These are phyloP conservation scores for Ceratorhiza oryzae-sativae DNA, from an alignment of 1,284 basidiomycete species.

Conservation along the genomic window DNA sequence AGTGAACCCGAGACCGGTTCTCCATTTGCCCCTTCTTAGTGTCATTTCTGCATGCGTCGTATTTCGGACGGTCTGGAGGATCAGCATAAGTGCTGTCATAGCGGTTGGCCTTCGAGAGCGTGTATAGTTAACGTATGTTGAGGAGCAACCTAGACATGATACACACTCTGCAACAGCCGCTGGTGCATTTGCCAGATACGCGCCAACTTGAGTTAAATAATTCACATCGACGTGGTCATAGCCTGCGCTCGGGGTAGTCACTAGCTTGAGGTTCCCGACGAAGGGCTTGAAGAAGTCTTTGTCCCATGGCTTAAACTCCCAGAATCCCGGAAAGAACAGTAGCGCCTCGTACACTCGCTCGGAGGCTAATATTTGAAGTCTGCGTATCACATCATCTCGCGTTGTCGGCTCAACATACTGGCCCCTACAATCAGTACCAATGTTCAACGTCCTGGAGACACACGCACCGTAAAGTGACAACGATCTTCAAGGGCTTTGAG, in stretches of 20 bases:
- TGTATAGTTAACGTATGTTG: constrained; percentile 5
- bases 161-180: constrained; percentile 43
- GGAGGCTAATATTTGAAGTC: constrained; percentile 27
- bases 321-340: constrained; percentile 40
- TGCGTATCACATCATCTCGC: constrained; percentile 40
- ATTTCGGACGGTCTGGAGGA: constrained; percentile 44
- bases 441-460: too few relatives aligned
- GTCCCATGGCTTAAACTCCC: constrained; percentile 24
- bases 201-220: constrained; percentile 40
- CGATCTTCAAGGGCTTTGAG: constrained; percentile 36
- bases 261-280: constrained; percentile 39
- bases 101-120: constrained; percentile 38
- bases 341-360: constrained; percentile 37
- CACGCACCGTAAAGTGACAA: constrained; percentile 33
- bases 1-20: constrained; percentile 40
- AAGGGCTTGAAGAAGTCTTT: constrained; percentile 40
- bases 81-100: constrained; percentile 42
- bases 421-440: background rate
- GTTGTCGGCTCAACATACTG: constrained; percentile 35
- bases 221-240: constrained; percentile 46
- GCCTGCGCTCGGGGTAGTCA: constrained; percentile 43
- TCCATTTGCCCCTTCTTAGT: constrained; percentile 44
- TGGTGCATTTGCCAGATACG: constrained; percentile 44
- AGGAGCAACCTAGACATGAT: background rate
- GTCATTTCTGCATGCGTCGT: constrained; percentile 43